Evolutionary conservation across 148 eudicot species (phyloP).

Genomic region (Spergularia bocconei): DNA sequence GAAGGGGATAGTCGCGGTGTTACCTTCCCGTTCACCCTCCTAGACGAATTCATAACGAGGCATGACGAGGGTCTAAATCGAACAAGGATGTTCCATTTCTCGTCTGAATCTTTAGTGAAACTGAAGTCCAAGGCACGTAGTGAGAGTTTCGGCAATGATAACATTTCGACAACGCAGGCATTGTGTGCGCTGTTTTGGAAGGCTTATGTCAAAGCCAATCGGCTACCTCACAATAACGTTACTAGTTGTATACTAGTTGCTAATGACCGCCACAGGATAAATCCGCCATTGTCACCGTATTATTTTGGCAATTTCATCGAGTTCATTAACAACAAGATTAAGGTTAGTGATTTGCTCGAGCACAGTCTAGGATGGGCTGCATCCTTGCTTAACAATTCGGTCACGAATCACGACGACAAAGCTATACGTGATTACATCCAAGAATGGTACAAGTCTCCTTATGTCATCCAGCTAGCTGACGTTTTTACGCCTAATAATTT

Average conservation of each 20-base stretch:
- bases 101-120: conserved; percentile 45
- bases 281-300: conserved; percentile 48
- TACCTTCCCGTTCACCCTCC: conserved; percentile 23
- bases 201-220: conserved; percentile 48
- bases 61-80: conserved; percentile 28
- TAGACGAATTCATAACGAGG: conserved; percentile 30
- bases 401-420: conserved; percentile 42
- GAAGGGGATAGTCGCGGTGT: background rate
- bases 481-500: conserved; percentile 30
- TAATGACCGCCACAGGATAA: conserved; percentile 54
- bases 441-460: conserved; percentile 13
- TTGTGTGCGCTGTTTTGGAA: conserved; percentile 64
- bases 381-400: conserved; percentile 30
- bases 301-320: conserved; percentile 66
- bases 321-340: conserved; percentile 12
- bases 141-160: conserved; percentile 5
- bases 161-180: conserved; percentile 67
- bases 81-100: conserved; percentile 64
- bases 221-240: conserved; percentile 23
- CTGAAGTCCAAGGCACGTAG: conserved; percentile 53
- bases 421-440: background rate
- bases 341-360: conserved; percentile 38
- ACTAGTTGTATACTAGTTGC: conserved; percentile 52
- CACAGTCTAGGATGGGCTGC: conserved; percentile 54
- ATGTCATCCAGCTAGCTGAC: background rate